Base-by-base conservation (phyloP, 208 protist species). In the Crithidia bombi region DNA sequence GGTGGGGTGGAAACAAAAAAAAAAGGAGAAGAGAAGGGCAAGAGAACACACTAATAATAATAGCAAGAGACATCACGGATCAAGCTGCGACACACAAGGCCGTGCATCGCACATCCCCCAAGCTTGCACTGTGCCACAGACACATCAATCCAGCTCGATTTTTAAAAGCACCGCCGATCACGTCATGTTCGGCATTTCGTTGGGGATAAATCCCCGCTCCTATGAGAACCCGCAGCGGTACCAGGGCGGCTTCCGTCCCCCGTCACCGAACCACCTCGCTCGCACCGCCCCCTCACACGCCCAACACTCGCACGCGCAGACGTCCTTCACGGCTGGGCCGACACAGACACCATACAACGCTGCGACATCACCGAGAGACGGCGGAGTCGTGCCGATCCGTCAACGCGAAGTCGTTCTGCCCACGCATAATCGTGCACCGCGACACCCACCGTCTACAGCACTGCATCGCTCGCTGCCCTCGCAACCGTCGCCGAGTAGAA, bases 171-270 rank as follows among this genome's bases (percentile, higher is more conserved):
- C n/a, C n/a, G n/a, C n/a, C n/a, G n/a, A n/a, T n/a, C n/a, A n/a
- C n/a, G n/a, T n/a, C 11, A 66, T 66, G 61, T 66, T 66, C 15
- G 47, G 32, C 12, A 14, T 66, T 26, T 28, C 46, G 5, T 30
- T 32, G 2, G 30, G 47, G 6, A 41, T 54, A 21, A 41, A 56
- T 1, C 3, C 47, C 5, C 44, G 33, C 15, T 33, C 35, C 28
- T 43, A 36, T 19, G 26, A 56, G 14, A 30, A 43, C 33, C 61
- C 61, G 30, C 33, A 54, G 47, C 44, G 35, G 9, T 66, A 66
- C 46, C 32, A 32, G 14, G 33, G 21, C 46, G 61, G 33, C 21
- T 56, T 66, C 47, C 61, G 46, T 9, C 26, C 61, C 5, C 46
- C 44, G 3, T 66, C 61, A 1, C 61, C 43, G 0, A 46, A 56